phyloP scores from a whole-genome alignment of 371 early-diverging fungal genomes.

The Nematocida sp. region DNA sequence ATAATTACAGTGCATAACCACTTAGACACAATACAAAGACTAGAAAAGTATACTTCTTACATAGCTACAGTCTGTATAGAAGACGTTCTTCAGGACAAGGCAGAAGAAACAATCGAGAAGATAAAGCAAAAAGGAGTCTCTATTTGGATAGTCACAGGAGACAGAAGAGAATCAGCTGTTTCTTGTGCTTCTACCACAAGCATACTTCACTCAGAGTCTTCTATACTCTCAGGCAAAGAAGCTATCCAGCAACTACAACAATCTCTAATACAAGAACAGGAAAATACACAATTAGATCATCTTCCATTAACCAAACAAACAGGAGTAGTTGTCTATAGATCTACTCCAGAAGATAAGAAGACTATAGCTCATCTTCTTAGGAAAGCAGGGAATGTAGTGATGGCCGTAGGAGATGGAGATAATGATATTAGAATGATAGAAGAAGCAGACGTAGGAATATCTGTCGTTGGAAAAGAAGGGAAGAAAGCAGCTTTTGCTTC shows the following conservation, averaged over 20 bases:
- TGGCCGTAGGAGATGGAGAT: slow-evolving; percentile 94
- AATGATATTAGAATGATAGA: slow-evolving; percentile 99
- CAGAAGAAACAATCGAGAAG: slow-evolving; percentile 77
- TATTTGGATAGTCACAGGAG: slow-evolving; percentile 97
- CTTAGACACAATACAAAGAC: neutral
- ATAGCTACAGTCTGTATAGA: slow-evolving; percentile 88
- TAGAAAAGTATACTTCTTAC: neutral
- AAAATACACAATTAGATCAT: too few species aligned
- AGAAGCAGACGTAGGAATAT: slow-evolving; percentile 90
- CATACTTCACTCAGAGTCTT: slow-evolving; percentile 14
- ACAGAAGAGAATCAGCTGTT: slow-evolving; percentile 96
- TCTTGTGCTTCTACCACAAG: slow-evolving; percentile 64
- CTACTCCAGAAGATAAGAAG: slow-evolving; percentile 79
- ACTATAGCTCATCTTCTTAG: slow-evolving; percentile 81
- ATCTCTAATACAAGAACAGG: neutral
- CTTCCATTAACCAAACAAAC: neutral
- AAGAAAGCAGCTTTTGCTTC: slow-evolving; percentile 90
- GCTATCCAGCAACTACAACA: neutral
- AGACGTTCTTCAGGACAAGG: slow-evolving; percentile 88
- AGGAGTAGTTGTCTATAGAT: slow-evolving; percentile 67
- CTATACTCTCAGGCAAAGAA: slow-evolving; percentile 28
- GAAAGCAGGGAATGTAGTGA: slow-evolving; percentile 69
- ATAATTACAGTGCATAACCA: neutral
- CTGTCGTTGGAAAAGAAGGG: slow-evolving; percentile 95
- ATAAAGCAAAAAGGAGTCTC: slow-evolving; percentile 81